Evolutionary conservation across 768 basidiomycete species (phyloP), one percentile per base, ranked within the genome.

Genomic region (Suillus brevipes): DNA sequence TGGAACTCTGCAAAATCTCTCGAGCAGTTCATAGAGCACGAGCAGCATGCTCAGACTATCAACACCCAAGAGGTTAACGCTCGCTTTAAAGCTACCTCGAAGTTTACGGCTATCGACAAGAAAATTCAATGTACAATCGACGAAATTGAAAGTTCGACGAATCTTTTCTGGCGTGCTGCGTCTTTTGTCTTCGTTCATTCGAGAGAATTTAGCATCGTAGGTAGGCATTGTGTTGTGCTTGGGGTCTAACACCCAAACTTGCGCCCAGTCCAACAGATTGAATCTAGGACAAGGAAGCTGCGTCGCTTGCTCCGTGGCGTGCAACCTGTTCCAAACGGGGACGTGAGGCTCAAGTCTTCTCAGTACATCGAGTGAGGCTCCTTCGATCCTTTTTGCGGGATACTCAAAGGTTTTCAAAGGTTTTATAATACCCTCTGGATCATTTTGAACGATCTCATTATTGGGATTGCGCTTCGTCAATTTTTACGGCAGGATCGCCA

Each of bases 351-450:
- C 13, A 84, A 81, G 67, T 85, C 88, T 45, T 80, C 80, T 5
- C 80, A 83, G 59, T 94, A 95, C 69, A 91, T 92, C 64, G 85
- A 84, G 90, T 91, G 5, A 52, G 1, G 45, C 36, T 34, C 47
- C 23, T 34, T 16, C 18, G 20, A 45, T 6, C n/a, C 25, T 43
- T 50, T 42, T 25, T 18, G n/a, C n/a, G 3, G 16, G 34, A 8
- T 67, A 55, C 10, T 64, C 38, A 49, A 49, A 47, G 12, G 2
- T 55, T 36, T 49, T 40, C 14, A 28, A 60, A 95, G 93, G 60
- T 95, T 97, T 74, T 96, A 93, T 80, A 97, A 96, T 71, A 88
- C 86, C 37, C 82, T 97, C 2, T 99, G 97, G 97, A 80, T 97
- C 2, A 84, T 95, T 36, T 74, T 94, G 69, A 98, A 98, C 75